phyloP scores from a whole-genome alignment of 345 rosid genomes.

The Melaleuca quinquenervia region DNA sequence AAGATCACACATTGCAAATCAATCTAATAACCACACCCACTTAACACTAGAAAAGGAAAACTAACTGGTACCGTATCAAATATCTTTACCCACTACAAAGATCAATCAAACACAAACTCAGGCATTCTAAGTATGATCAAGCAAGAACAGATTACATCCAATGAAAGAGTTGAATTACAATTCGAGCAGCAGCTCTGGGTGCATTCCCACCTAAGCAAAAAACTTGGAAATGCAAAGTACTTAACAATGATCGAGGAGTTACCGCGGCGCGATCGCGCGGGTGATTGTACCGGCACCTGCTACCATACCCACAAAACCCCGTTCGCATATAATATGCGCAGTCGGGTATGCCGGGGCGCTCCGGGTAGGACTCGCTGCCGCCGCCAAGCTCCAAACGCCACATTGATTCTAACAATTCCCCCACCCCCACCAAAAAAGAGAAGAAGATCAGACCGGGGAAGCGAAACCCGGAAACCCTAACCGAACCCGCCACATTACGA shows the following conservation, averaged over 20 bases:
- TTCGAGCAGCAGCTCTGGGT: background rate
- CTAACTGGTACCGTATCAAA: background rate
- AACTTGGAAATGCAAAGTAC: background rate
- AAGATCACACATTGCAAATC: background rate
- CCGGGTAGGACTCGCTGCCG: constrained; percentile 56
- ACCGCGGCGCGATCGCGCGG: constrained; percentile 89
- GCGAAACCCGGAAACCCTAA: constrained; percentile 19
- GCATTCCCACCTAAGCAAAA: background rate
- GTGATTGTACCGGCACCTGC: constrained; percentile 92
- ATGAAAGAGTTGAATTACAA: background rate
- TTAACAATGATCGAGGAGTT: constrained; percentile 1
- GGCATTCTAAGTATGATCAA: background rate
- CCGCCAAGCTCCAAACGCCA: constrained; percentile 55
- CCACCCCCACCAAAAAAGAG: background rate
- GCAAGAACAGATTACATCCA: background rate
- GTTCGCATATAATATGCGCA: constrained; percentile 93
- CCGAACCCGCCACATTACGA: constrained; percentile 10
- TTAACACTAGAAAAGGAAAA: background rate
- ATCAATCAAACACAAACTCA: background rate
- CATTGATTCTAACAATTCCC: constrained; percentile 53
- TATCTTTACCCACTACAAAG: background rate
- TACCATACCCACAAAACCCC: constrained; percentile 72
- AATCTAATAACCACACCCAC: background rate
- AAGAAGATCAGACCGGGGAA: background rate
- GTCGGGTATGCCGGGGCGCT: constrained; percentile 67